phyloP scores from a whole-genome alignment of 192 early-diverging fungal species.

The Coemansia javaensis region DNA sequence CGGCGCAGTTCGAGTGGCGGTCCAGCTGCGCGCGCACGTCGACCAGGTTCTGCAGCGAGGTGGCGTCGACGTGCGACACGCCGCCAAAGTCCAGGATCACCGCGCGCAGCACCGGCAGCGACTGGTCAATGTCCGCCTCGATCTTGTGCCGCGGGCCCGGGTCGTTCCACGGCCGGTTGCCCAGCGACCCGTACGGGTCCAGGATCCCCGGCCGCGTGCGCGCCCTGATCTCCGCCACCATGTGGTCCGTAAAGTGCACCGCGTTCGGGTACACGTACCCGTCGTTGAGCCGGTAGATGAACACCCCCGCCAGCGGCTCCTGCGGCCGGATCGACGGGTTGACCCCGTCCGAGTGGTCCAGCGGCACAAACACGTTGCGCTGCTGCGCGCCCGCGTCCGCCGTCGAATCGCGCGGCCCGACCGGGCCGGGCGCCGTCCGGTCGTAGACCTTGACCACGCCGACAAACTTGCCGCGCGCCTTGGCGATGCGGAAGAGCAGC shows the following conservation, averaged over 20 bases:
- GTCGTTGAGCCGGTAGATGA: constrained; percentile 49
- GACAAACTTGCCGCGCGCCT: constrained; percentile 44
- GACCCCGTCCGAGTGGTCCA: constrained; percentile 48
- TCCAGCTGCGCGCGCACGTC: constrained; percentile 60
- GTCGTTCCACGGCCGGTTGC: constrained; percentile 59
- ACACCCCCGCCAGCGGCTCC: constrained; percentile 26
- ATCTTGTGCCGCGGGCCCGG: constrained; percentile 44
- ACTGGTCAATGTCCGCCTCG: constrained; percentile 35
- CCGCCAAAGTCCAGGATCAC: constrained; percentile 78
- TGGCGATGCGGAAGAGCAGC: constrained; percentile 73
- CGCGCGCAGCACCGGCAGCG: constrained; percentile 56
- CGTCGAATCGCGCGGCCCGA: too few species aligned
- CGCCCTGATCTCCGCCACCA: constrained; percentile 49
- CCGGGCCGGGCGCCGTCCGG: background rate
- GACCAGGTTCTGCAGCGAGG: constrained; percentile 70
- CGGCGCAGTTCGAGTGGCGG: constrained; percentile 45
- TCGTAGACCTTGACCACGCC: constrained; percentile 40
- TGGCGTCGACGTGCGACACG: constrained; percentile 74
- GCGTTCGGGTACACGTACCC: constrained; percentile 49
- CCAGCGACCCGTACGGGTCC: constrained; percentile 43
- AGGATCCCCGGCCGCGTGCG: constrained; percentile 43
- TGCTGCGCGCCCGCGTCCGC: too few species aligned
- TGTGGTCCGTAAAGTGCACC: constrained; percentile 47
- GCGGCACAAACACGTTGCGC: constrained; percentile 67
- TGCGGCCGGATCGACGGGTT: constrained; percentile 26